These are phyloP conservation scores for Huntiella bhutanensis DNA, from an alignment of 2,329 filamentous ascomycete species.

Conservation along the genomic window DNA sequence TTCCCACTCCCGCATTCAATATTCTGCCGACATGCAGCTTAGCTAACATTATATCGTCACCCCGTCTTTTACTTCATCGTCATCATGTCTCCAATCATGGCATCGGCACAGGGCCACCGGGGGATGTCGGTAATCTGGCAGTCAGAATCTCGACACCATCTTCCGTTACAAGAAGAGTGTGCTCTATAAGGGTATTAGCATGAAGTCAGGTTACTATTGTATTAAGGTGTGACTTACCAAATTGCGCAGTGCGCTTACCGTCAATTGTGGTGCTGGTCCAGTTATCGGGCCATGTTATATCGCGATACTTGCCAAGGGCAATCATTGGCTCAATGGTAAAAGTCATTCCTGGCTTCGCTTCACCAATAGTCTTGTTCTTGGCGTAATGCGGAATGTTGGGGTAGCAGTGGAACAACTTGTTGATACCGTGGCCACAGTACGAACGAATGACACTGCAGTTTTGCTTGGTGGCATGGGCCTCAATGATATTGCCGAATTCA, in stretches of 20 bases:
- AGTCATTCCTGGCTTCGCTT: constrained; percentile 90
- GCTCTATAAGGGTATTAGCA: constrained; percentile 30
- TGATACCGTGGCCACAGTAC: constrained; percentile 92
- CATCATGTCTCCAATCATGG: constrained; percentile 17
- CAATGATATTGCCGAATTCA: constrained; percentile 85
- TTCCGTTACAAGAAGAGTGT: constrained; percentile 68
- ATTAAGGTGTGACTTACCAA: constrained; percentile 37
- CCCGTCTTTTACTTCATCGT: too few relatives aligned
- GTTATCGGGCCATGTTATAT: constrained; percentile 95
- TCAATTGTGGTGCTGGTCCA: constrained; percentile 94
- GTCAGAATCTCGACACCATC: constrained; percentile 68
- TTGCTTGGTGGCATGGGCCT: constrained; percentile 75
- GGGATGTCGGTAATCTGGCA: constrained; percentile 51
- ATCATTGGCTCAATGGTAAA: constrained; percentile 99
- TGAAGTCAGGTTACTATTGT: not conserved
- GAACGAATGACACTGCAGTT: constrained; percentile 84
- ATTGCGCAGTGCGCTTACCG: constrained; percentile 79
- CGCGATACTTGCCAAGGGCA: constrained; percentile 70
- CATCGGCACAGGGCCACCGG: constrained; percentile 51
- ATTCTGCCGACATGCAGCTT: too few relatives aligned
- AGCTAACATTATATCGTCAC: too few relatives aligned
- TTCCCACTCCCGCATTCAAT: too few relatives aligned
- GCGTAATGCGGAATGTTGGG: constrained; percentile 94
- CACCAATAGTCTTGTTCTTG: constrained; percentile 93
- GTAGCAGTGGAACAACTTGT: constrained; percentile 78